Conservation (phyloP, 2,329 filamentous ascomycete genomes). For the Trichoderma sp. region DNA sequence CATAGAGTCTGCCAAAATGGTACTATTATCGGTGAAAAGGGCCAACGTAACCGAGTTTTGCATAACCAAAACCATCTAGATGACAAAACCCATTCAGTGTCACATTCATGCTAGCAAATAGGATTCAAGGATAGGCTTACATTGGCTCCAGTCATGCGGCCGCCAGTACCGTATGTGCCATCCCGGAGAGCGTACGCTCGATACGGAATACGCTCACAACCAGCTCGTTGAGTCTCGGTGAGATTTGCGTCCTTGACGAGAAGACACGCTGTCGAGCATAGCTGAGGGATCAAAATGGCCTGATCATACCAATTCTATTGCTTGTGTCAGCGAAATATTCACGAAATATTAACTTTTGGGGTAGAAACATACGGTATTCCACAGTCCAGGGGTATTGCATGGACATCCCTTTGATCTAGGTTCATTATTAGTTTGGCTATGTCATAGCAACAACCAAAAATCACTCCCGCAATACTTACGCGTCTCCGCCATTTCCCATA, state of each 20-base stretch:
- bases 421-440: background rate
- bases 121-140: background rate
- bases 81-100: background rate
- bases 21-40: slow-evolving; percentile 24
- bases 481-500: slow-evolving; percentile 24
- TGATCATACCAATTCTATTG: slow-evolving; percentile 27
- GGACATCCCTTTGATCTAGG: slow-evolving; percentile 17
- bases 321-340: background rate
- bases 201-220: slow-evolving; percentile 24
- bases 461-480: slow-evolving; percentile 5
- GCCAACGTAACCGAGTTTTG: slow-evolving; percentile 26
- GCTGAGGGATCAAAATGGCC: slow-evolving; percentile 25
- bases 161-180: slow-evolving; percentile 22
- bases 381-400: slow-evolving; percentile 24
- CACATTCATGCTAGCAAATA: no score
- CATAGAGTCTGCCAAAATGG: slow-evolving; percentile 23
- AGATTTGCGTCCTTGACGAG: slow-evolving; percentile 23
- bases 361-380: slow-evolving; percentile 22
- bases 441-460: background rate
- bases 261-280: slow-evolving; percentile 24
- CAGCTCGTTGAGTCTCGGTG: slow-evolving; percentile 19
- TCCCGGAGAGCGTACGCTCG: slow-evolving; percentile 25
- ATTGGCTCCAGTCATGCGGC: slow-evolving; percentile 25
- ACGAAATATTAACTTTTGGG: background rate
- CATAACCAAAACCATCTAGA: slow-evolving; percentile 25